Conservation (phyloP, 345 rosid genomes). For the Turnera subulata region DNA sequence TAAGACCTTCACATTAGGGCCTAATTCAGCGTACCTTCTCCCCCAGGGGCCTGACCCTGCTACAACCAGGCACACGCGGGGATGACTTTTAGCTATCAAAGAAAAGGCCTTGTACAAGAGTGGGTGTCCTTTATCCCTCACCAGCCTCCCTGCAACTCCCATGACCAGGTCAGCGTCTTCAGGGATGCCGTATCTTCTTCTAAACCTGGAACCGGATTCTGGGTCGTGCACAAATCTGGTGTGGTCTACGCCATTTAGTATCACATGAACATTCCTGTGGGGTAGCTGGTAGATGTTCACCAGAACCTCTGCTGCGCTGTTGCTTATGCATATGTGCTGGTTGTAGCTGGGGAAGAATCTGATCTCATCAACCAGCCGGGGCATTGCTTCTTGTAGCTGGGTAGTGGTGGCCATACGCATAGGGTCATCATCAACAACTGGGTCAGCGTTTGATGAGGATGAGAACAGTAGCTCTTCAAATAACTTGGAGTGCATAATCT, state of each 20-base stretch:
- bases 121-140: constrained; percentile 76
- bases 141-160: constrained; percentile 76
- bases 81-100: constrained; percentile 27
- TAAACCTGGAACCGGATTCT: constrained; percentile 33
- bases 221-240: constrained; percentile 41
- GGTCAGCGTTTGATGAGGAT: constrained; percentile 23
- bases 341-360: constrained; percentile 54
- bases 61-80: constrained; percentile 43
- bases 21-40: constrained; percentile 48
- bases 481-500: constrained; percentile 69
- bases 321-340: constrained; percentile 65
- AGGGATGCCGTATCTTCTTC: constrained; percentile 41
- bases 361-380: constrained; percentile 52
- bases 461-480: constrained; percentile 48
- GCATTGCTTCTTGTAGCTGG: constrained; percentile 58
- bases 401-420: constrained; percentile 3
- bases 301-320: constrained; percentile 54
- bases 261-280: constrained; percentile 48
- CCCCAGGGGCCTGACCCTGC: constrained; percentile 84
- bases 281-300: constrained; percentile 60
- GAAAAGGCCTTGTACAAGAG: constrained; percentile 57
- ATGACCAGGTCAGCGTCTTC: constrained; percentile 34
- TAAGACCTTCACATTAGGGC: constrained; percentile 47
- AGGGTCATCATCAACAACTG: no score
- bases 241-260: constrained; percentile 71